Percentiles rank a stretch among this genome's conserved stretches.
phyloP scores from a whole-genome alignment of 306 rosid species.

The Glycyrrhiza uralensis region DNA sequence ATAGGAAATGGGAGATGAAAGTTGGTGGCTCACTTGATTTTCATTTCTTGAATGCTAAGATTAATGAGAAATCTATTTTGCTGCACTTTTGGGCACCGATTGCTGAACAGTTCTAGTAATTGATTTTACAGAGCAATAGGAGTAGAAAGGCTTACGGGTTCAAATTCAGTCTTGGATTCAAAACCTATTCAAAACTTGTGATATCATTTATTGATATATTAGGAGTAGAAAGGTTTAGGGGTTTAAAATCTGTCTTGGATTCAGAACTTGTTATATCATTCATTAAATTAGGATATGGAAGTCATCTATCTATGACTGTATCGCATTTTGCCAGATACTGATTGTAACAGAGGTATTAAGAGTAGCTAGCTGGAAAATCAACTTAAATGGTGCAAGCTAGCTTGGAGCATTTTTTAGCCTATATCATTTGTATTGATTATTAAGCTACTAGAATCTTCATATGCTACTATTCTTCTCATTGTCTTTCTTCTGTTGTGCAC shows the following conservation, averaged over 20 bases:
- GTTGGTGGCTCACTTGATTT: background rate
- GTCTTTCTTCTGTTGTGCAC: background rate
- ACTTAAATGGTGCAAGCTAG: too few species aligned
- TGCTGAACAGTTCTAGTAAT: background rate
- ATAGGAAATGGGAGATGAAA: background rate
- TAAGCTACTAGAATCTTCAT: background rate
- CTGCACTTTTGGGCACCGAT: background rate
- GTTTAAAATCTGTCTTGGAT: background rate
- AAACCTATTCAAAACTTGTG: background rate
- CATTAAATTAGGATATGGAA: background rate
- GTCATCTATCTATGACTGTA: background rate
- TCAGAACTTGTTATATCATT: background rate
- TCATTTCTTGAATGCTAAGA: background rate
- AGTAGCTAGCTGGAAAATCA: too few species aligned
- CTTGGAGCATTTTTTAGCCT: too few species aligned
- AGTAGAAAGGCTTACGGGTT: background rate
- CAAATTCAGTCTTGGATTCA: background rate
- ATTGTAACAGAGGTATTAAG: background rate
- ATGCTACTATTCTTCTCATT: background rate
- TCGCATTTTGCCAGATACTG: background rate
- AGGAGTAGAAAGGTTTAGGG: background rate
- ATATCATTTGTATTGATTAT: background rate
- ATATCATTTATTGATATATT: background rate
- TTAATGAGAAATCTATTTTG: background rate
- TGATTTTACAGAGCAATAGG: background rate